These are phyloP conservation scores for Paramecium sonneborni DNA, from an alignment of 73 alveolate genomes.

Conservation along the genomic window DNA sequence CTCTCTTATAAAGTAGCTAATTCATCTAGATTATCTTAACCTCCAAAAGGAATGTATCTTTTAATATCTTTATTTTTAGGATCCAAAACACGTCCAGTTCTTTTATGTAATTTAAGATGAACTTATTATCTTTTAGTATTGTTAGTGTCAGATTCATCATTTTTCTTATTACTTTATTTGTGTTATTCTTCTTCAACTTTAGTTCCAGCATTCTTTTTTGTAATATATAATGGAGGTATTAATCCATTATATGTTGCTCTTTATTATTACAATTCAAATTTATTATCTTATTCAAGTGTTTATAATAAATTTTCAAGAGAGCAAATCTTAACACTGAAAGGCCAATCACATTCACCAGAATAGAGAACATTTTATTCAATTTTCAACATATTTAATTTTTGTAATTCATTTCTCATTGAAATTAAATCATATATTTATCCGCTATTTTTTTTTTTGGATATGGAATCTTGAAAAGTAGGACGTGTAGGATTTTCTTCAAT, in stretches of 20 bases:
- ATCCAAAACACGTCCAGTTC: conserved; percentile 29
- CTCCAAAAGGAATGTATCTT: conserved; percentile 54
- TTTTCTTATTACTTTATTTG: conserved; percentile 11
- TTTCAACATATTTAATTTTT: conserved; percentile 13
- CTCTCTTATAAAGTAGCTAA: conserved; percentile 44
- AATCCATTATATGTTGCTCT: conserved; percentile 67
- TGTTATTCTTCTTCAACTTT: conserved; percentile 41
- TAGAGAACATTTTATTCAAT: conserved; percentile 24
- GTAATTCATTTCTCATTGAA: conserved; percentile 31
- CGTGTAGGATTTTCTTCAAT: background rate
- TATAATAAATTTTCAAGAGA: conserved; percentile 61
- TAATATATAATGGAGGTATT: conserved; percentile 62
- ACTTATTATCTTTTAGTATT: conserved; percentile 40
- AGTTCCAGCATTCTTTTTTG: conserved; percentile 32
- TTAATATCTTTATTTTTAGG: background rate
- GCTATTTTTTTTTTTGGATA: background rate
- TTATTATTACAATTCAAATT: conserved; percentile 10
- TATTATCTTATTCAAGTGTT: conserved; percentile 49
- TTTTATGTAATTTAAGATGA: conserved; percentile 26
- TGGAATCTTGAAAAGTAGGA: background rate
- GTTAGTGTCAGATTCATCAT: conserved; percentile 5
- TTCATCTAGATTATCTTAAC: conserved; percentile 60
- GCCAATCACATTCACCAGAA: conserved; percentile 77
- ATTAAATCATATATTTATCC: conserved; percentile 31
- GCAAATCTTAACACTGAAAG: conserved; percentile 68